phyloP scores from a whole-genome alignment of 164 flowering plant genomes.

The Kalanchoe fedtschenkoi region DNA sequence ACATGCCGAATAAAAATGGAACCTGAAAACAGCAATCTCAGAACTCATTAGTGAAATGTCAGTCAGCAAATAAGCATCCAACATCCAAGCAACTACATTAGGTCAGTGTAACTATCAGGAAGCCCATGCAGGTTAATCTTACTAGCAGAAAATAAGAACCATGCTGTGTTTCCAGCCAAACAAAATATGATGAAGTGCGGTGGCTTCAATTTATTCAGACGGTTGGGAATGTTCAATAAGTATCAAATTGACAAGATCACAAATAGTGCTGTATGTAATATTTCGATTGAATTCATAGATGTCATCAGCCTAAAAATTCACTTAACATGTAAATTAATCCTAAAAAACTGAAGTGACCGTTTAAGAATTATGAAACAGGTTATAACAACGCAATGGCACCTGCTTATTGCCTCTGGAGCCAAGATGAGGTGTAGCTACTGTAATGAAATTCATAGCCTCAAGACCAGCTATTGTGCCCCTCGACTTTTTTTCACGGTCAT shows the following conservation, averaged over 20 bases:
- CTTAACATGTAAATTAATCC: not conserved
- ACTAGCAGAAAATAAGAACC: no score
- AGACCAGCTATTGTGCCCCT: slow-evolving; percentile 71
- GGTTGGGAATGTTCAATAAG: no score
- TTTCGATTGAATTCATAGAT: no score
- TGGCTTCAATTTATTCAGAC: no score
- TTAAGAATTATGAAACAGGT: not conserved
- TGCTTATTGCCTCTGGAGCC: slow-evolving; percentile 97
- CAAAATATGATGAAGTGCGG: no score
- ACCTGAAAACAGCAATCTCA: slow-evolving; percentile 53
- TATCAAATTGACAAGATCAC: no score
- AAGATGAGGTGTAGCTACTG: slow-evolving; percentile 97
- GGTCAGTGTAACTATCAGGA: not conserved
- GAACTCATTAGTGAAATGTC: not conserved
- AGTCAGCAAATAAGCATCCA: not conserved
- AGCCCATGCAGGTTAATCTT: no score
- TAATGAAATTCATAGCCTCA: slow-evolving; percentile 82
- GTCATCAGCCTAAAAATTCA: no score
- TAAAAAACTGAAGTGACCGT: not conserved
- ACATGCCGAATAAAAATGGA: slow-evolving; percentile 86
- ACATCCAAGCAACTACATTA: not conserved
- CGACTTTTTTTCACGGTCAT: slow-evolving; percentile 18
- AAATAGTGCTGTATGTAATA: no score
- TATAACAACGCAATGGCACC: slow-evolving; percentile 45
- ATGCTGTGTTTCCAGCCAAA: no score